phyloP scores from a whole-genome alignment of 257 asterid species.

The Nicotiana obtusifolia region DNA sequence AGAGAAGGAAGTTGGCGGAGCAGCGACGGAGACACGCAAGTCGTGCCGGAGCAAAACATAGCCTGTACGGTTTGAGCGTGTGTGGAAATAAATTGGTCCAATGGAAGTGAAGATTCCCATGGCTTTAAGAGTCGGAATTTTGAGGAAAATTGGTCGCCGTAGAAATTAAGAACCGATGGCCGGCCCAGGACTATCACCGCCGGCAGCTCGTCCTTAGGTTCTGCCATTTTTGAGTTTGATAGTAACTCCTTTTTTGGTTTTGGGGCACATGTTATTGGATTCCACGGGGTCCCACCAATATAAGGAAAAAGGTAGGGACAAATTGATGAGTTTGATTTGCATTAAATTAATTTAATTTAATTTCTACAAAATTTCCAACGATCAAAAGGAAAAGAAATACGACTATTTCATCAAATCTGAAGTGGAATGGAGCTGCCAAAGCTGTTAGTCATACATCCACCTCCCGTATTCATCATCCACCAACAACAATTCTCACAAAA shows the following conservation, averaged over 20 bases:
- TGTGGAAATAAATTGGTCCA: conserved; percentile 37
- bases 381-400: neutral
- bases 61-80: conserved; percentile 43
- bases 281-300: no score
- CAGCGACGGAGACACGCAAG: conserved; percentile 29
- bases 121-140: conserved; percentile 42
- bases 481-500: conserved; percentile 15
- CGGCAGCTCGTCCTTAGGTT: neutral
- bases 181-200: conserved; percentile 46
- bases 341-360: no score
- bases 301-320: no score
- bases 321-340: no score
- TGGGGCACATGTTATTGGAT: neutral
- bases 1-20: conserved; percentile 49
- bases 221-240: neutral
- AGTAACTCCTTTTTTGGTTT: neutral
- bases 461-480: conserved; percentile 10
- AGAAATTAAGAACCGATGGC: conserved; percentile 23
- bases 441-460: conserved; percentile 11
- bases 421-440: conserved; percentile 9
- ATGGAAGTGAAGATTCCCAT: conserved; percentile 51
- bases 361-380: neutral
- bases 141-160: conserved; percentile 22
- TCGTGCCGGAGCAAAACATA: conserved; percentile 24
- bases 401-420: neutral